Base-by-base conservation (phyloP, 345 rosid species). In the Triadica sebifera region DNA sequence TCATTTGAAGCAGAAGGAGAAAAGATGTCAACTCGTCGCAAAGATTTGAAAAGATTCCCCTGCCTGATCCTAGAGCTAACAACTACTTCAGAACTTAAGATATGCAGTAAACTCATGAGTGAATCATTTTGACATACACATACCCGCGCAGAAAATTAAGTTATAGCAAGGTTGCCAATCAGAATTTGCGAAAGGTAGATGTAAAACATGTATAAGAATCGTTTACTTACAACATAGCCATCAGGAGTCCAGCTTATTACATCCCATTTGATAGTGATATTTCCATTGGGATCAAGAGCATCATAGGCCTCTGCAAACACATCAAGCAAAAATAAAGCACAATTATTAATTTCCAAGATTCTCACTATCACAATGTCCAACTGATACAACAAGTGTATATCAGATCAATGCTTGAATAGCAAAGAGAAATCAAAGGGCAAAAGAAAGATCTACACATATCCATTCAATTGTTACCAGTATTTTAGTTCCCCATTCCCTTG, bases 221-320 rank as follows among this genome's bases (percentile, higher is more conserved):
- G 15, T 11, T 15, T 37, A 62, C 82, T 74, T 74, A 79, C 82
- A 64, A 79, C 78, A 65, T 79, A 79, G 75, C 82, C 82, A 79
- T 79, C 82, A 6, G 86, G 70, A 17, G 83, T 82, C 89, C 89
- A 86, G 56, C 80, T 76, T 60, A 86, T 84, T 4, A 86, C 50
- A 34, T 84, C 89, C 89, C 87, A 84, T 80, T 80, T 86, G 63
- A 80, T 69, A 39, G 85, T 84, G 58, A 84, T 79, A 73, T 86
- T 84, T 47, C 86, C 89, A 19, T 65, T 77, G 12, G 85, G 89
- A 73, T 82, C 86, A 34, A 86, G 84, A 10, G 84, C 67, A 62
- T 86, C 86, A 61, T 82, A 86, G 25, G 89, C 87, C 56, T 53
- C 87, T 80, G 78, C 82, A 74, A 73, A 55, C 49, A 46, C 20